Percentiles rank a stretch among this genome's conserved stretches.
Evolutionary conservation across 371 early-diverging fungal species (phyloP).

Genomic region (Mortierella sp.): DNA sequence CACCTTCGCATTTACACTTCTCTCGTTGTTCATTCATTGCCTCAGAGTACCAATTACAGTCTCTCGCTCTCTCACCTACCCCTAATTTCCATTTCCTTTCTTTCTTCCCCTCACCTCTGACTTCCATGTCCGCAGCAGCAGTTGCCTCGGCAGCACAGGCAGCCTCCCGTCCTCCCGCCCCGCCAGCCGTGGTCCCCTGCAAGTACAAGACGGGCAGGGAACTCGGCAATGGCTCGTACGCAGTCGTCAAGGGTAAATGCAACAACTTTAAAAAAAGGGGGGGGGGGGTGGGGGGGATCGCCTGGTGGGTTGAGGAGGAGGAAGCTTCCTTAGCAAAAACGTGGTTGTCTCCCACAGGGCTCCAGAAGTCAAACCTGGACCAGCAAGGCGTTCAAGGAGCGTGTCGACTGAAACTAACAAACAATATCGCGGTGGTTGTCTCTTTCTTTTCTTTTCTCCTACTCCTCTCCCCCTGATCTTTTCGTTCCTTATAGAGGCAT

Average conservation of each 20-base stretch:
- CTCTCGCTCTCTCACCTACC: not conserved
- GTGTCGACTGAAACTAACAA: too few relatives aligned
- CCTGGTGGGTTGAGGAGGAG: not conserved
- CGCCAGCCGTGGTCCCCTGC: slow-evolving; percentile 41
- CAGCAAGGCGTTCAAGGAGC: too few relatives aligned
- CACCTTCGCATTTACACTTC: not conserved
- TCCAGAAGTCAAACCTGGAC: not conserved
- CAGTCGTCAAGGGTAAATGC: slow-evolving; percentile 67
- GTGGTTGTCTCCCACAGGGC: not conserved
- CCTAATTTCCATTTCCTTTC: not conserved
- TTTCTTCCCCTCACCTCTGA: not conserved
- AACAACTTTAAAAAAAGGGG: not conserved
- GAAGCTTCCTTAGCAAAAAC: not conserved
- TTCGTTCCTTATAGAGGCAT: too few relatives aligned
- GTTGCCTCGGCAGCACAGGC: not conserved
- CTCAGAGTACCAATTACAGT: not conserved
- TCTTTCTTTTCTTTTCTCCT: too few relatives aligned
- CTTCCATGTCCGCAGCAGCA: slow-evolving; percentile 1
- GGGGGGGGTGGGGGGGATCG: too few relatives aligned
- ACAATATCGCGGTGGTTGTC: too few relatives aligned
- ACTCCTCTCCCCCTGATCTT: too few relatives aligned
- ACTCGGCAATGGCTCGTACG: slow-evolving; percentile 71
- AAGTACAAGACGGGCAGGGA: slow-evolving; percentile 71
- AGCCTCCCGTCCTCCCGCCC: slow-evolving; percentile 31
- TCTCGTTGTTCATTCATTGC: slow-evolving; percentile 10